Conservation (phyloP, 495 filamentous ascomycete species). For the Aspergillus baeticus region DNA sequence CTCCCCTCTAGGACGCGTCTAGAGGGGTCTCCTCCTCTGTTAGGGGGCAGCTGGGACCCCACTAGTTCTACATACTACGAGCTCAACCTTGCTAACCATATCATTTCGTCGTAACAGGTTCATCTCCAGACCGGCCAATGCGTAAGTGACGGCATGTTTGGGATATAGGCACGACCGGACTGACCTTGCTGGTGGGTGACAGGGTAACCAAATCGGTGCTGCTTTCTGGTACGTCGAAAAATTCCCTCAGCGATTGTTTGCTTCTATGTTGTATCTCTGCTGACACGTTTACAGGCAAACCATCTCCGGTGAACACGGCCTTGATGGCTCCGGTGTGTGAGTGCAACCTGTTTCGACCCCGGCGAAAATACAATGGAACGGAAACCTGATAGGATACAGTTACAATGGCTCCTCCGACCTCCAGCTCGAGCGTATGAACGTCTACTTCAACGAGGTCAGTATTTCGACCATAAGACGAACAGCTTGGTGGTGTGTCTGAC, state of each 20-base stretch:
- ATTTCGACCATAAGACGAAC: not conserved
- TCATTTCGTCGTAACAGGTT: slow-evolving; percentile 63
- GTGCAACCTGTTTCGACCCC: slow-evolving; percentile 30
- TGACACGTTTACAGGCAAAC: slow-evolving; percentile 67
- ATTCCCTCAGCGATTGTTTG: slow-evolving; percentile 10
- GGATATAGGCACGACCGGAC: slow-evolving; percentile 13
- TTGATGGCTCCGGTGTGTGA: slow-evolving; percentile 92
- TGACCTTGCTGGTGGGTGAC: slow-evolving; percentile 32
- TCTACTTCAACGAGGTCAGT: slow-evolving; percentile 99
- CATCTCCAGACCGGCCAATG: slow-evolving; percentile 99
- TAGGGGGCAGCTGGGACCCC: slow-evolving; percentile 35
- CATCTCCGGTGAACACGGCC: slow-evolving; percentile 98
- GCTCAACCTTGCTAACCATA: slow-evolving; percentile 32
- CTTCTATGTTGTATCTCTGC: not conserved
- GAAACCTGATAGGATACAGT: slow-evolving; percentile 49
- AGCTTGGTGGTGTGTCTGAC: slow-evolving; percentile 11
- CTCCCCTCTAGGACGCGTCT: slow-evolving; percentile 40
- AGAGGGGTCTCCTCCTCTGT: slow-evolving; percentile 34
- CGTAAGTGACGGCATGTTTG: slow-evolving; percentile 54
- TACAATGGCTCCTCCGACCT: slow-evolving; percentile 98
- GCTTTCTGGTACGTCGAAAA: slow-evolving; percentile 81
- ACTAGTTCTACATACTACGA: slow-evolving; percentile 33
- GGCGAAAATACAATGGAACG: slow-evolving; percentile 11
- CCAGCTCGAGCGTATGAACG: slow-evolving; percentile 99
- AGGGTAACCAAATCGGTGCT: slow-evolving; percentile 99